phyloP scores from a whole-genome alignment of 805 yeast genomes.

The Cyberlindnera mrakii region DNA sequence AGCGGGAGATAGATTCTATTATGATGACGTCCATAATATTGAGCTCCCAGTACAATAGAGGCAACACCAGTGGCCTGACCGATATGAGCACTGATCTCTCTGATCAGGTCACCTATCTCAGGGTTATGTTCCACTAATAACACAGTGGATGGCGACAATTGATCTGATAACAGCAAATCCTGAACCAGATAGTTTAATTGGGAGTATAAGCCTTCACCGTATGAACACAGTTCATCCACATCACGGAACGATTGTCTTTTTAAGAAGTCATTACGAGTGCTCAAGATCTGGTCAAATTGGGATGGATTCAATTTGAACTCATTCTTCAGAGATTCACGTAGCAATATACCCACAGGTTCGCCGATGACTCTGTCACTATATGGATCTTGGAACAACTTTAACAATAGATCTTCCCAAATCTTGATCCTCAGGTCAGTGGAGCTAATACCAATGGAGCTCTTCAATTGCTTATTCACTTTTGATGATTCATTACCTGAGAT shows the following conservation, averaged over 20 bases:
- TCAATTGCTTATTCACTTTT: conserved; percentile 28
- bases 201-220: conserved; percentile 75
- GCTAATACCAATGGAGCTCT: conserved; percentile 15
- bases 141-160: conserved; percentile 50
- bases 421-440: conserved; percentile 47
- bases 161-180: conserved; percentile 49
- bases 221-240: conserved; percentile 57
- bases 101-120: conserved; percentile 35
- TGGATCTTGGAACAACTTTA: conserved; percentile 36
- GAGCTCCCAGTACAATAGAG: conserved; percentile 52
- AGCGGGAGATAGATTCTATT: conserved; percentile 50
- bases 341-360: conserved; percentile 60
- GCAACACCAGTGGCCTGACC: conserved; percentile 79
- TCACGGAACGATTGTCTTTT: conserved; percentile 39
- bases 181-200: conserved; percentile 67
- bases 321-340: conserved; percentile 45
- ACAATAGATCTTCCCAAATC: conserved; percentile 66
- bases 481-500: conserved; percentile 22
- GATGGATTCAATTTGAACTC: conserved; percentile 46
- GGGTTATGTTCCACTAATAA: conserved; percentile 41
- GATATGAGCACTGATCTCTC: conserved; percentile 69
- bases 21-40: conserved; percentile 45
- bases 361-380: conserved; percentile 34
- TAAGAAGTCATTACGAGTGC: conserved; percentile 50
- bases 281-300: conserved; percentile 53